Percentiles rank a stretch among this genome's conserved stretches.
These are phyloP conservation scores for Pseudogymnoascus verrucosus DNA, from an alignment of 2,329 filamentous ascomycete genomes.

Conservation along the genomic window DNA sequence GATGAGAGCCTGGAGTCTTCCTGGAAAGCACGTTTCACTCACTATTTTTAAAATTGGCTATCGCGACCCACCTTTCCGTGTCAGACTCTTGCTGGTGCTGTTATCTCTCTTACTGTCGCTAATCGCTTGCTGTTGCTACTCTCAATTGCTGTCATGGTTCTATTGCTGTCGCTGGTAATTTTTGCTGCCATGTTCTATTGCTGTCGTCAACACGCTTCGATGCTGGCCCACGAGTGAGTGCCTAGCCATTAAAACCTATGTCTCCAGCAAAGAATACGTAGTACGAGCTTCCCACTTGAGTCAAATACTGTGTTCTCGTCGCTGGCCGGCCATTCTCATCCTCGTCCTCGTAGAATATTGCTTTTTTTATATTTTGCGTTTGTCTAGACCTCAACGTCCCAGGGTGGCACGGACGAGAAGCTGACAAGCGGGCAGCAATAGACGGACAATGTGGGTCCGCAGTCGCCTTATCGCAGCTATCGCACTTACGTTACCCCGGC, in stretches of 20 bases:
- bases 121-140: neutral
- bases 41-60: no score
- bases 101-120: neutral
- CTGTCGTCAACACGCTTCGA: neutral
- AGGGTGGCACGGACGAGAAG: conserved; percentile 7
- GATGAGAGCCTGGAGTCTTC: no score
- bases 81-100: no score
- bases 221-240: neutral
- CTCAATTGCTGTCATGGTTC: neutral
- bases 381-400: no score
- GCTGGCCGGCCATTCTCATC: neutral
- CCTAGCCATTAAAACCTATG: no score
- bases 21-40: no score
- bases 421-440: neutral
- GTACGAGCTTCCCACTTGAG: no score
- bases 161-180: neutral
- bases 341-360: neutral
- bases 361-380: neutral
- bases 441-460: neutral
- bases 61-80: no score
- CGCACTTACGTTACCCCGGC: neutral
- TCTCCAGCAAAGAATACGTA: neutral
- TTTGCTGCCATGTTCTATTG: neutral
- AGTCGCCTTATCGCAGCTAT: neutral
- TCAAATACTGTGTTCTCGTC: no score